Evolutionary conservation across 2,329 filamentous ascomycete genomes (phyloP).

Genomic region (Trichoderma sp.): DNA sequence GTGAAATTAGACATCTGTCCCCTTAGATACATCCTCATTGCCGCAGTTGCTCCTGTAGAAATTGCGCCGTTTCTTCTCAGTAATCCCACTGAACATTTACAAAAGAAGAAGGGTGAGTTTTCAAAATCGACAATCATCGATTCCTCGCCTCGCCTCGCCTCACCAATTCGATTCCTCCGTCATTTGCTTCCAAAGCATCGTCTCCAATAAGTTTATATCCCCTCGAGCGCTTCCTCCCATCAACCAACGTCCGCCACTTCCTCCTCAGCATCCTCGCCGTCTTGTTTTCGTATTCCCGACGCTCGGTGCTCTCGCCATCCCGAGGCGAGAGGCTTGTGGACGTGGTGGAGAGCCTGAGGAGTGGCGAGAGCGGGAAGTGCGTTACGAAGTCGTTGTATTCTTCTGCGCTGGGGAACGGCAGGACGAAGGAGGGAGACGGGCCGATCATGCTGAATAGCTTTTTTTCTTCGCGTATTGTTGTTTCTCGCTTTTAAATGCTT

Average conservation of each 20-base stretch:
- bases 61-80: background rate
- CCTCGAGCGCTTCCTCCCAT: background rate
- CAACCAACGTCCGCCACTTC: background rate
- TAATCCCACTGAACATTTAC: background rate
- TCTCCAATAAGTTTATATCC: background rate
- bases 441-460: background rate
- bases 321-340: background rate
- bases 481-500: background rate
- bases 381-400: constrained; percentile 11
- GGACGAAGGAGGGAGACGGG: background rate
- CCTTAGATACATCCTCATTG: background rate
- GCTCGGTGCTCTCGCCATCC: background rate
- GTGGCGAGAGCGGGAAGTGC: background rate
- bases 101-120: background rate
- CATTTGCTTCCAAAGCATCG: background rate
- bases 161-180: background rate
- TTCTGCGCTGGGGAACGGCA: background rate
- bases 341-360: background rate
- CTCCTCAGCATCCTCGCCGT: background rate
- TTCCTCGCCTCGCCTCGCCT: background rate
- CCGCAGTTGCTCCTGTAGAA: background rate
- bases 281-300: background rate
- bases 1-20: background rate
- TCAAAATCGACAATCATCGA: background rate
- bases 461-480: no score